Evolutionary conservation across 1,284 basidiomycete species (phyloP), one percentile per base, ranked within the genome.

Genomic region (Stereum hirsutum): DNA sequence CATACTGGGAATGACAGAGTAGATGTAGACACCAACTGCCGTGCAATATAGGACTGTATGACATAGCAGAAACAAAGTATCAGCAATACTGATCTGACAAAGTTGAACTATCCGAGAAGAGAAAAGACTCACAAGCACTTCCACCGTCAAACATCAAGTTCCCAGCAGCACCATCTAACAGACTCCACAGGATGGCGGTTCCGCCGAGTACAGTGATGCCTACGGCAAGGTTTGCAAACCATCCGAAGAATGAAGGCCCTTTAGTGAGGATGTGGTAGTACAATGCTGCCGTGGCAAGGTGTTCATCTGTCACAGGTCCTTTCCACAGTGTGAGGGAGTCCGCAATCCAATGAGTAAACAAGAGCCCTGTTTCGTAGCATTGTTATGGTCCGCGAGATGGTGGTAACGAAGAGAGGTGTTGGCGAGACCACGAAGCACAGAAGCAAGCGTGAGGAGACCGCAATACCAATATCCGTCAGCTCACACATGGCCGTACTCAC

Each of bases 81-180:
- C 33, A 44, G 28, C 5, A 19, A 17, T n/a, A 30, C n/a, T 30
- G n/a, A 30, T 30, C 8, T 30, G 10, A 30, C 28, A 8, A 8
- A 8, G 35, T 36, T 6, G 17, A 23, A 11, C 15, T 21, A 5
- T n/a, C n/a, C 20, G 35, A 12, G 15, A 25, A 19, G 20, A 19
- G 42, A 25, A 19, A 41, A 15, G 39, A 66, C 83, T 58, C 50
- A 89, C 86, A 84, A 53, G 88, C 80, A 57, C 86, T 88, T 34
- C 80, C 87, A 19, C 86, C 86, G 53, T 89, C 86, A 55, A 89
- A 89, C 86, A 89, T 89, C 54, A 89, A 65, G 59, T 89, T 89
- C 28, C 76, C 82, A 2, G 86, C 87, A 51, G 76, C 64, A 6
- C 82, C 77, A 50, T 89, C 85, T 21, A 74, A 67, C 49, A 89